Conservation (phyloP, 2,329 filamentous ascomycete genomes). For the Aspergillus novofumigatus region DNA sequence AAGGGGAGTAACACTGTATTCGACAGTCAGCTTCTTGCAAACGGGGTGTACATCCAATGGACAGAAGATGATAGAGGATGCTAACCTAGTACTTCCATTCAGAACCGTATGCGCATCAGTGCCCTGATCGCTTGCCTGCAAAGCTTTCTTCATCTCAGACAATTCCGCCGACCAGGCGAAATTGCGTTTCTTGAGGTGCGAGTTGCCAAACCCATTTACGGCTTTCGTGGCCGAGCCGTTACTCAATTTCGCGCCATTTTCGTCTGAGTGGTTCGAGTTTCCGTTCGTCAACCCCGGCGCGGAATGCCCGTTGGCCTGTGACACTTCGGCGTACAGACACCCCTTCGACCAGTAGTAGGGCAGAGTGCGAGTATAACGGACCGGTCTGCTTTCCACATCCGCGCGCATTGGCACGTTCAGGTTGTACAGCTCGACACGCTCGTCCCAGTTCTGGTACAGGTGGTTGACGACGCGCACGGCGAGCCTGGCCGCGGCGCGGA, state of each 20-base stretch:
- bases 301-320: conserved; percentile 45
- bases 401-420: conserved; percentile 81
- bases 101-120: conserved; percentile 89
- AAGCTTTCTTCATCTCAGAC: conserved; percentile 76
- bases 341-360: conserved; percentile 81
- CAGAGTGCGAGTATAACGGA: conserved; percentile 72
- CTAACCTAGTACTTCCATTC: conserved; percentile 74
- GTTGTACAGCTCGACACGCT: conserved; percentile 72
- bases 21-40: neutral
- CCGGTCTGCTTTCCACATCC: conserved; percentile 63
- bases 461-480: conserved; percentile 71
- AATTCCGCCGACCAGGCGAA: conserved; percentile 89
- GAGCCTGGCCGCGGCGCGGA: conserved; percentile 67
- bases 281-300: conserved; percentile 55
- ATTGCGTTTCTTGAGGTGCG: conserved; percentile 65
- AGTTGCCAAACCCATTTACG: conserved; percentile 15
- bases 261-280: conserved; percentile 7
- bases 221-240: conserved; percentile 4
- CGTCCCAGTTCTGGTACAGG: conserved; percentile 66
- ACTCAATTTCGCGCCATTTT: neutral
- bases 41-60: neutral
- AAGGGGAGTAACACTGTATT: conserved; percentile 71
- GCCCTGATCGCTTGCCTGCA: conserved; percentile 68
- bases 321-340: conserved; percentile 74
- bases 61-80: neutral